phyloP scores from a whole-genome alignment of 257 asterid genomes.

The Gentiana straminea region DNA sequence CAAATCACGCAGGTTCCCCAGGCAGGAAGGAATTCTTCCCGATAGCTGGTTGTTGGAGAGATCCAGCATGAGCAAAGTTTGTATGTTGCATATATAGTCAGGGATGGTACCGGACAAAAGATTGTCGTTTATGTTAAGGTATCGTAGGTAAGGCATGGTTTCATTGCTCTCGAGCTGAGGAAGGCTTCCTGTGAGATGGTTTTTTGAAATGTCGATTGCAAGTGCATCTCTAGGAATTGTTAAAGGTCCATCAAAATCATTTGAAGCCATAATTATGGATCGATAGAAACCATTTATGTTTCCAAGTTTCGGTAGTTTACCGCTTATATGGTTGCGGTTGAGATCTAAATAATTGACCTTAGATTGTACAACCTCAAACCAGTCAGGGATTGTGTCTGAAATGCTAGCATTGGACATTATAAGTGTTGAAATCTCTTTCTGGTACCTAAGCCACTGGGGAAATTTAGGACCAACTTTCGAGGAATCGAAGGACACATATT shows the following conservation, averaged over 20 bases:
- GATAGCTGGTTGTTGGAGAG: slow-evolving; percentile 12
- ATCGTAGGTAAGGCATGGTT: background rate
- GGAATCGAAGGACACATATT: background rate
- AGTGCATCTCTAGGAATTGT: slow-evolving; percentile 8
- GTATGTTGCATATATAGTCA: slow-evolving; percentile 3
- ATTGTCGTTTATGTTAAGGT: slow-evolving; percentile 11
- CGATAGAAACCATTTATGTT: background rate
- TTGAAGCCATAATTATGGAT: background rate
- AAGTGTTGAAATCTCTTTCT: background rate
- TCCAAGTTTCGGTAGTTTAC: slow-evolving; percentile 10
- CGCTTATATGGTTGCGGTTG: slow-evolving; percentile 7
- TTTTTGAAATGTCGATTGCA: slow-evolving; percentile 8
- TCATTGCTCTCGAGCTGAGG: background rate
- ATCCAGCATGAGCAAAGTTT: background rate
- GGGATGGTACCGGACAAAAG: slow-evolving; percentile 11
- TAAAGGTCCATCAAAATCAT: slow-evolving; percentile 14
- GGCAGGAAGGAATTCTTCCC: slow-evolving; percentile 10
- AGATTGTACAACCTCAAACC: slow-evolving; percentile 8
- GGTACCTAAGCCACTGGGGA: slow-evolving; percentile 16
- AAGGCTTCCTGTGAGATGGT: slow-evolving; percentile 11
- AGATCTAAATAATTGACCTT: slow-evolving; percentile 10
- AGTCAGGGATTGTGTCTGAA: slow-evolving; percentile 11
- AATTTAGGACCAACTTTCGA: slow-evolving; percentile 7
- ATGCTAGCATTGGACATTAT: slow-evolving; percentile 10
- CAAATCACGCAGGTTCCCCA: slow-evolving; percentile 7